Base-by-base conservation (phyloP, 768 basidiomycete species). In the Pluteus cervinus region DNA sequence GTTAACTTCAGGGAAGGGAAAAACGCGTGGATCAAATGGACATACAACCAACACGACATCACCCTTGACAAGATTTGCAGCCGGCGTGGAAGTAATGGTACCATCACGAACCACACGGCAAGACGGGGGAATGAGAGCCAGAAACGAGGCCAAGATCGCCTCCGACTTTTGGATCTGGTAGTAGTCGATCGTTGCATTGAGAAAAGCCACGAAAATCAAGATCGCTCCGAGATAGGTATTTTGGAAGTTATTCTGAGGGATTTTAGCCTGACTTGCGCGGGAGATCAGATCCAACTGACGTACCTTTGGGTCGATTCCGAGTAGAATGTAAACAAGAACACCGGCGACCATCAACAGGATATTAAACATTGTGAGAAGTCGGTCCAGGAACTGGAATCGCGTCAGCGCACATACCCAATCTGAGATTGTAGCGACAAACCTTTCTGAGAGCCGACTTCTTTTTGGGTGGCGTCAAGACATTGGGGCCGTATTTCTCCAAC, bases 151-250 rank as follows among this genome's bases (percentile, higher is more conserved):
- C 4, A 83, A 64, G 46, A 83, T 83, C 25, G 79, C 78, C 51
- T 81, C 81, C 7, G 79, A 80, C 49, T 81, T 83, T 58, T 83
- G 81, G 21, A 81, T 68, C 61, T 83, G 81, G 53, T 73, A 73
- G 53, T 78, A 83, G 53, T 83, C 81, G 52, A 83, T 80, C 44
- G 71, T 71, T 5, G 79, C 81, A 45, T 83, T 83, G 40, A 81
- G 54, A 54, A 83, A 79, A 11, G 80, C 79, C 15, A 82, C 79
- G 15, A 62, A 63, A 37, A 82, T 81, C 41, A 82, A 63, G 52
- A 82, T 81, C 20, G 73, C 81, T 21, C 81, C 79, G 8, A 83
- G 73, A 57, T 83, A 83, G 0, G 77, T 78, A 49, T 81, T 81
- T 45, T 65, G 61, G 46, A 79, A 76, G 57, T 77, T 81, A 33